Base-by-base conservation (phyloP, 2,329 filamentous ascomycete species). In the Emericellopsis atlantica region DNA sequence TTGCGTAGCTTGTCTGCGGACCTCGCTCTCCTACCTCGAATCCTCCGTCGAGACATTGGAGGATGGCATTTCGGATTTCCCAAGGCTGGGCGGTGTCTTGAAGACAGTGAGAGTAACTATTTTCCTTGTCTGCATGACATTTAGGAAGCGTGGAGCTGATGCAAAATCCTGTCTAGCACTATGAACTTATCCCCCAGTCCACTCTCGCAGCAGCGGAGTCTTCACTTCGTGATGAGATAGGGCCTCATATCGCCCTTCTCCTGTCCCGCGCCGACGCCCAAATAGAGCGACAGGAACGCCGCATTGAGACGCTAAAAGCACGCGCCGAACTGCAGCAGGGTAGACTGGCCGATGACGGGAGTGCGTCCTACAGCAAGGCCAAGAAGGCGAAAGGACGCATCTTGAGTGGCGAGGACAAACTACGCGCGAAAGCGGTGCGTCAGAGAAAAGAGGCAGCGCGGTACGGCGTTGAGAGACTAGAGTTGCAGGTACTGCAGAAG, bases 131-230 rank as follows among this genome's bases (percentile, higher is more conserved):
- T 9, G 18, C 32, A 16, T n/a, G 11, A 16, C 12, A n/a, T n/a
- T n/a, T 26, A 14, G 11, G 23, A 29, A 29, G 12, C 32, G 3
- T 6, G 14, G 8, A 33, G 15, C n/a, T 37, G n/a, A 37, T 21
- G 18, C 33, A 45, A 34, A n/a, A 37, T 37, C 37, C 36, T 12
- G 12, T 29, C 35, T 46, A 93, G 81, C 89, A 95, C 65, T 95
- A 94, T 62, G 89, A 95, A 59, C 79, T 95, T 34, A 84, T 95
- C 50, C 85, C 88, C 14, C 86, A 94, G 57, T 77, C 83, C 11
- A 84, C 84, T 40, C 76, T 95, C 36, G 79, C 81, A 45, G 74
- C 81, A 46, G 89, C 89, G 26, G 89, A 95, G 61, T 72, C 84
- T 49, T 81, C 86, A 5, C 76, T 95, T 15, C 81, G 88, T 51